phyloP scores from a whole-genome alignment of 805 yeast species.

The Kluyveromyces starmeri region DNA sequence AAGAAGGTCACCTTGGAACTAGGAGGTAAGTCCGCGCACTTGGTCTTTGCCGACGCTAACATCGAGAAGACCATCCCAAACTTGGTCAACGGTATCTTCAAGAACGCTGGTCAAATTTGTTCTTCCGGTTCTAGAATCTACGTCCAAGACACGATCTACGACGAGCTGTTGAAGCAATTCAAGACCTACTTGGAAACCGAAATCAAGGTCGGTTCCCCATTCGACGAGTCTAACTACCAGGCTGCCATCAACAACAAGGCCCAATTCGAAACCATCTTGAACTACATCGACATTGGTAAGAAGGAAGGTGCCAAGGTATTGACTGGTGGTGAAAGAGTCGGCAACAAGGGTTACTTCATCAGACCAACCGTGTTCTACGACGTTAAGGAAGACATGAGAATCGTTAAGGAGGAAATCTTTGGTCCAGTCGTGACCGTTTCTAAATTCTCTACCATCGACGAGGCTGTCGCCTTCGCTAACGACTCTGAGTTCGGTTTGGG shows the following conservation, averaged over 20 bases:
- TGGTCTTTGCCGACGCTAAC: slow-evolving; percentile 63
- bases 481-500: slow-evolving; percentile 70
- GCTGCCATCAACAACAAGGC: slow-evolving; percentile 71
- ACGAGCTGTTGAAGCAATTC: slow-evolving; percentile 49
- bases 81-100: slow-evolving; percentile 61
- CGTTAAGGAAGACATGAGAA: slow-evolving; percentile 50
- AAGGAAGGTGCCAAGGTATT: slow-evolving; percentile 57
- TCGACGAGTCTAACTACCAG: slow-evolving; percentile 56
- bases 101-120: slow-evolving; percentile 77
- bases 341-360: slow-evolving; percentile 60
- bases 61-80: slow-evolving; percentile 41
- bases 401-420: slow-evolving; percentile 67
- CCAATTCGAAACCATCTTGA: slow-evolving; percentile 61
- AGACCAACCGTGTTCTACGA: slow-evolving; percentile 69
- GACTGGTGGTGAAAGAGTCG: slow-evolving; percentile 63
- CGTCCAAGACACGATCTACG: slow-evolving; percentile 65
- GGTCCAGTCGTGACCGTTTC: slow-evolving; percentile 71
- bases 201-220: slow-evolving; percentile 68
- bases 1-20: slow-evolving; percentile 75
- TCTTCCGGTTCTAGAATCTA: slow-evolving; percentile 76
- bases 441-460: slow-evolving; percentile 60
- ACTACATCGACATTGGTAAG: slow-evolving; percentile 59
- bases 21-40: slow-evolving; percentile 78
- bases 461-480: slow-evolving; percentile 58
- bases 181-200: slow-evolving; percentile 45